Conservation (phyloP, 768 basidiomycete species). For the Tulasnella sp. region DNA sequence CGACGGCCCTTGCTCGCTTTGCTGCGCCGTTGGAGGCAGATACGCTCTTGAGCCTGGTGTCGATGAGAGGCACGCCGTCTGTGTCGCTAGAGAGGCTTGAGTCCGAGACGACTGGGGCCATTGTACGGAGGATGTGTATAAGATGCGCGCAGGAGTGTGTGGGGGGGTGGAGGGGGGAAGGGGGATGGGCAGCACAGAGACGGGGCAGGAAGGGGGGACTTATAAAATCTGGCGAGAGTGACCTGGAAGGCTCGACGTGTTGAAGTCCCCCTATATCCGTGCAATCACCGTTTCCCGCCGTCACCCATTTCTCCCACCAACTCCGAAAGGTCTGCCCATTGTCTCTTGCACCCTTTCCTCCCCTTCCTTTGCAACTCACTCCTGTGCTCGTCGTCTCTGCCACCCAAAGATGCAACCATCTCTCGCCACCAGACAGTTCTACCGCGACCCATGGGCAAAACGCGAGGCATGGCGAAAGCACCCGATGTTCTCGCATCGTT, state of each 20-base stretch:
- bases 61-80: slow-evolving; percentile 20
- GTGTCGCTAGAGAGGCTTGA: slow-evolving; percentile 12
- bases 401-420: slow-evolving; percentile 18
- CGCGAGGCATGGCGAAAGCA: slow-evolving; percentile 88
- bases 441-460: slow-evolving; percentile 93
- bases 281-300: not conserved
- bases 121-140: not conserved
- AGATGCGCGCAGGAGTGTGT: slow-evolving; percentile 2
- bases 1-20: not conserved
- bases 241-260: slow-evolving; percentile 15
- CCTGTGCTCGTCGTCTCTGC: not conserved
- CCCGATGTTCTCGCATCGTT: slow-evolving; percentile 79
- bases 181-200: slow-evolving; percentile 27
- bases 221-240: slow-evolving; percentile 16
- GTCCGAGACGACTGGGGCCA: slow-evolving; percentile 14
- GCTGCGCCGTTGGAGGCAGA: not conserved
- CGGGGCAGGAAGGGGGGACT: slow-evolving; percentile 30
- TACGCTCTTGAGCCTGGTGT: not conserved
- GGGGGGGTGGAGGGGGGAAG: slow-evolving; percentile 27
- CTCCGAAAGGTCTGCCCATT: slow-evolving; percentile 8
- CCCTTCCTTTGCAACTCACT: not conserved
- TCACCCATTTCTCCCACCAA: slow-evolving; percentile 27
- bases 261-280: not conserved
- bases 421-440: slow-evolving; percentile 40
- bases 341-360: not conserved